These are phyloP conservation scores for Botrytis fragariae DNA, from an alignment of 2,329 filamentous ascomycete species.

Conservation along the genomic window DNA sequence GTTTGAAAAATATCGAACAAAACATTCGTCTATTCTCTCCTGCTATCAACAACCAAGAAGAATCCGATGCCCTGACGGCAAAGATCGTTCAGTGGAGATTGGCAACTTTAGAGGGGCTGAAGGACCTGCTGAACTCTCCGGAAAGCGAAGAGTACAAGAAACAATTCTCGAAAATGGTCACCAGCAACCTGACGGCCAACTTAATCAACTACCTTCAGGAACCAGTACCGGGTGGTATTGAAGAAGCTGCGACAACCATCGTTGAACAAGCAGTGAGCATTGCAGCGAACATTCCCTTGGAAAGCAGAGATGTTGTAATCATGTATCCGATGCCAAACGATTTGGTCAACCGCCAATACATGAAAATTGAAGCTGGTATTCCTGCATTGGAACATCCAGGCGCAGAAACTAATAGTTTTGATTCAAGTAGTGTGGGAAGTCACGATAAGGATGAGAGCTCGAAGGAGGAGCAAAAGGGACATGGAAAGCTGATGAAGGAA, in stretches of 20 bases:
- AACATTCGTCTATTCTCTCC: constrained; percentile 80
- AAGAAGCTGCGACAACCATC: constrained; percentile 88
- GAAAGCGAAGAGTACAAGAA: constrained; percentile 65
- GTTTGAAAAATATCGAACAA: constrained; percentile 81
- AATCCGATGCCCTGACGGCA: constrained; percentile 80
- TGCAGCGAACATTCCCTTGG: constrained; percentile 79
- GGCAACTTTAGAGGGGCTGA: constrained; percentile 87
- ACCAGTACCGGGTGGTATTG: constrained; percentile 76
- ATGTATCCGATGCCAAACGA: constrained; percentile 80
- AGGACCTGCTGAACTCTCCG: constrained; percentile 63
- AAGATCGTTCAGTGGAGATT: constrained; percentile 93
- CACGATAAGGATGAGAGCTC: constrained; percentile 37
- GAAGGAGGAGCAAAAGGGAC: constrained; percentile 34
- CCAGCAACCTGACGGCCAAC: constrained; percentile 64
- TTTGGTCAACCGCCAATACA: constrained; percentile 65
- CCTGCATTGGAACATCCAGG: constrained; percentile 54
- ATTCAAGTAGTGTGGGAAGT: constrained; percentile 34
- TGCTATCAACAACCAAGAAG: constrained; percentile 73
- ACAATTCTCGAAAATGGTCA: constrained; percentile 67
- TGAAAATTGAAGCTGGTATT: constrained; percentile 76
- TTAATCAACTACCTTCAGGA: constrained; percentile 73
- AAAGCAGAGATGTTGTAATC: constrained; percentile 87
- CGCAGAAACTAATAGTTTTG: constrained; percentile 32
- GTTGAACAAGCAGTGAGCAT: constrained; percentile 87
- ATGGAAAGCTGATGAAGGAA: constrained; percentile 35